Conservation (phyloP, 106 monocot genomes). For the Acanthochlamys bracteata region DNA sequence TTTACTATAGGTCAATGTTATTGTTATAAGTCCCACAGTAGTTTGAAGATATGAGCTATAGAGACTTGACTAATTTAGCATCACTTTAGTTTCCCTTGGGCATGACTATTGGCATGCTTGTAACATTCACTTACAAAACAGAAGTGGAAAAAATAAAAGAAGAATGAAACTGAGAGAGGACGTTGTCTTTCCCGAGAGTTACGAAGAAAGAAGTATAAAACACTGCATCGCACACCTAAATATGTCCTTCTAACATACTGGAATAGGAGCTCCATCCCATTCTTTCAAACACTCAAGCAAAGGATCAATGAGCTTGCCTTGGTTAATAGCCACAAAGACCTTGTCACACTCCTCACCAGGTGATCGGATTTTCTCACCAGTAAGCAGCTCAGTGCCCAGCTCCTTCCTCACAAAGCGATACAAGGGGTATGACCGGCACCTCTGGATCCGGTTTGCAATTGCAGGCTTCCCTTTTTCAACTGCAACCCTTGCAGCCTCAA, state of each 20-base stretch:
- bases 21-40: no score
- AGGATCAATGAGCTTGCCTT: constrained; percentile 36
- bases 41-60: no score
- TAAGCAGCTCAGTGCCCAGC: constrained; percentile 38
- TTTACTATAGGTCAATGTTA: no score
- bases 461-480: constrained; percentile 30
- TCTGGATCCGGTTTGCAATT: constrained; percentile 41
- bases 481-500: constrained; percentile 34
- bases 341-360: constrained; percentile 56
- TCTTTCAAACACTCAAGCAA: constrained; percentile 38
- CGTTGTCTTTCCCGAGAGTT: no score
- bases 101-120: no score
- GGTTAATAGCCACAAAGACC: constrained; percentile 28
- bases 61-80: no score
- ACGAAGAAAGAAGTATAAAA: no score
- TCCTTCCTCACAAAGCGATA: constrained; percentile 67
- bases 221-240: not conserved
- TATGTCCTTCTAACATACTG: constrained; percentile 18
- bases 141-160: no score
- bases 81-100: no score
- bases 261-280: constrained; percentile 38
- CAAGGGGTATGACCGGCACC: constrained; percentile 60
- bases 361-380: constrained; percentile 52
- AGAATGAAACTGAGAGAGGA: no score
- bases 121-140: no score